These are phyloP conservation scores for Lotmaria passim DNA, from an alignment of 208 protist genomes.

Conservation along the genomic window DNA sequence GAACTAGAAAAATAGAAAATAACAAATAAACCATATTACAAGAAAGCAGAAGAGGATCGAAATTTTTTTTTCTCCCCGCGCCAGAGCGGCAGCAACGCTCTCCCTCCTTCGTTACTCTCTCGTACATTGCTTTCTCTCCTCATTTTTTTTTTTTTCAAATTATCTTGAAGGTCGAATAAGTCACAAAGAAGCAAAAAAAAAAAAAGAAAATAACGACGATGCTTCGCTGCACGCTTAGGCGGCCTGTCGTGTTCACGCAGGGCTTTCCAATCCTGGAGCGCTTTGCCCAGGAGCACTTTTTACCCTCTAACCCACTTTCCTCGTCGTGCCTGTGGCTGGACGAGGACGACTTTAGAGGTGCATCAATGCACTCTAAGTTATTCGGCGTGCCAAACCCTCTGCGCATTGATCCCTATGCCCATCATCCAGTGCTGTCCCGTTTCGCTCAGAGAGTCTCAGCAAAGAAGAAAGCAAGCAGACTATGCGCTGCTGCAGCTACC, in stretches of 20 bases:
- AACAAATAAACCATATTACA: too few species aligned
- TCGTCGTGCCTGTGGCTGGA: constrained; percentile 68
- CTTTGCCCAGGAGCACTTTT: constrained; percentile 59
- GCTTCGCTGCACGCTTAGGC: constrained; percentile 30
- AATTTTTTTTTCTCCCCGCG: background rate
- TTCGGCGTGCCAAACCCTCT: constrained; percentile 25
- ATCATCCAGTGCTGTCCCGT: constrained; percentile 55
- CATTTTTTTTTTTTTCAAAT: background rate
- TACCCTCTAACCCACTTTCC: constrained; percentile 57
- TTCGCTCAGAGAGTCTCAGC: constrained; percentile 2
- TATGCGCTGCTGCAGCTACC: too few species aligned
- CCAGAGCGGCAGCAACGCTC: background rate
- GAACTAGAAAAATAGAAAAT: background rate
- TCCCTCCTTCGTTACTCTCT: background rate
- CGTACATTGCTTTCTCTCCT: constrained; percentile 1
- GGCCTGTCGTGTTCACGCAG: constrained; percentile 68
- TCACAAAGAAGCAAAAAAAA: background rate
- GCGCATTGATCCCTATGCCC: constrained; percentile 44
- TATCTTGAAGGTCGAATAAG: too few species aligned
- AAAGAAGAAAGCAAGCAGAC: background rate
- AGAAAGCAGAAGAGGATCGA: too few species aligned
- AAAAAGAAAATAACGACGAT: constrained; percentile 19
- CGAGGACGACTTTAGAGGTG: constrained; percentile 52
- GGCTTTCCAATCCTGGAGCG: constrained; percentile 54
- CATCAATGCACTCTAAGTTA: background rate